Base-by-base conservation (phyloP, 1,139 yeast species). In the Yarrowia galli region DNA sequence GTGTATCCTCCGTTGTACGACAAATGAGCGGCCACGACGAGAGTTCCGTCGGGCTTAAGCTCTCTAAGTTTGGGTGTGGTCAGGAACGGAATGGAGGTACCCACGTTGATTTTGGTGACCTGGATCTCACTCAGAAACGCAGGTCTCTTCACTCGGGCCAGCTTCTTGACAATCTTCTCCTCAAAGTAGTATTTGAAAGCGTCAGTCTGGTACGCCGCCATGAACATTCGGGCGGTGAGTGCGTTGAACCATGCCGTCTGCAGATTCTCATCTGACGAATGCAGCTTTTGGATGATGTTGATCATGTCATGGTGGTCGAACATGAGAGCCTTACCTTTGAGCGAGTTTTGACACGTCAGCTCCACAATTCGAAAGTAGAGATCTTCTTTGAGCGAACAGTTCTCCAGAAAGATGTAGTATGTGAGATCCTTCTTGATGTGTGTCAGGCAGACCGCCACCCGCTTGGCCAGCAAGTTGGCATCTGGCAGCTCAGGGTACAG, bases 191-290 rank as follows among this genome's bases (percentile, higher is more conserved):
- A 80, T 67, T 87, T 87, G 72, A 92, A 82, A 32, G 82, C 80
- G 22, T 86, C 86, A 0, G 98, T 92, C 60, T 86, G 83, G 73
- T 92, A 92, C 20, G 91, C 78, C 0, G 92, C 85, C 42, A 95
- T 79, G 74, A 93, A 95, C 25, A 93, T 72, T 69, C 98, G 81
- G 0, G 98, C 98, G 15, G 91, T 73, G 9, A 93, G 72, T 0
- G 97, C 97, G 77, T 95, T 95, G 38, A 95, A 78, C 99, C 98
- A 95, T 74, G 91, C 87, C 0, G 96, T 87, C 49, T 91, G 89
- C 38, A 91, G 77, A 73, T 92, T 96, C 1, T 92, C 92, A 73
- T 91, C 96, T 0, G 93, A 85, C 2, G 96, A 87, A 74, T 92
- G 90, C 60, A 92, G 76, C 0, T 90, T 85, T 74, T 89, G 93